Conservation (phyloP, 495 filamentous ascomycete species). For the Letharia columbiana region DNA sequence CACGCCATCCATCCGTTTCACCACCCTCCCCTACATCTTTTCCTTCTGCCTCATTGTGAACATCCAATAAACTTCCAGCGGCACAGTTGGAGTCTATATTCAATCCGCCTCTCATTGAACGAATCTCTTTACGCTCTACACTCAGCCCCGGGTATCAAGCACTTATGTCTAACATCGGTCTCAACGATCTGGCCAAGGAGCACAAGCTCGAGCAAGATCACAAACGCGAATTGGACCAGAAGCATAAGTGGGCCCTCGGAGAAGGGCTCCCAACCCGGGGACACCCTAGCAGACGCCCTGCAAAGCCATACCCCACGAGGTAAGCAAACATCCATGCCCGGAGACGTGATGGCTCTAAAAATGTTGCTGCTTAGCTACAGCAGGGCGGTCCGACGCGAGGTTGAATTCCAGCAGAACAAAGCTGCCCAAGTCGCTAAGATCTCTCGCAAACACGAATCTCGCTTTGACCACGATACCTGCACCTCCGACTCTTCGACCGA, state of each 20-base stretch:
- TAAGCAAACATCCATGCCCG: conserved; percentile 4
- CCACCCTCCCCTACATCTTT: background rate
- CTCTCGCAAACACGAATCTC: conserved; percentile 32
- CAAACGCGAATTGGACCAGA: conserved; percentile 44
- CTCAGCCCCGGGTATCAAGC: conserved; percentile 8
- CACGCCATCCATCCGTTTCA: background rate
- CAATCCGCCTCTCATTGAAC: background rate
- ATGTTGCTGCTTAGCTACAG: conserved; percentile 8
- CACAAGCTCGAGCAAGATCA: conserved; percentile 42
- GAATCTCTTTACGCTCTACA: background rate
- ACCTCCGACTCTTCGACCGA: conserved; percentile 32
- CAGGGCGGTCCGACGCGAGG: conserved; percentile 25
- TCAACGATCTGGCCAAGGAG: conserved; percentile 25
- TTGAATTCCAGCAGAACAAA: conserved; percentile 31
- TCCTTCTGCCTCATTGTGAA: background rate
- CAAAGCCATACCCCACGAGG: conserved; percentile 23
- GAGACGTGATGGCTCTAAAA: conserved; percentile 3
- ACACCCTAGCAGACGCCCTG: conserved; percentile 29
- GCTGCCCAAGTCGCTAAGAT: conserved; percentile 30
- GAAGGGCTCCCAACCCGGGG: conserved; percentile 19
- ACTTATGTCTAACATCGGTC: conserved; percentile 17
- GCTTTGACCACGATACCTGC: conserved; percentile 28
- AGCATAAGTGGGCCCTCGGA: conserved; percentile 48
- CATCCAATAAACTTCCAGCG: background rate
- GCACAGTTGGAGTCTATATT: background rate